Base-by-base conservation (phyloP, 345 rosid species). In the Anacardium occidentale region DNA sequence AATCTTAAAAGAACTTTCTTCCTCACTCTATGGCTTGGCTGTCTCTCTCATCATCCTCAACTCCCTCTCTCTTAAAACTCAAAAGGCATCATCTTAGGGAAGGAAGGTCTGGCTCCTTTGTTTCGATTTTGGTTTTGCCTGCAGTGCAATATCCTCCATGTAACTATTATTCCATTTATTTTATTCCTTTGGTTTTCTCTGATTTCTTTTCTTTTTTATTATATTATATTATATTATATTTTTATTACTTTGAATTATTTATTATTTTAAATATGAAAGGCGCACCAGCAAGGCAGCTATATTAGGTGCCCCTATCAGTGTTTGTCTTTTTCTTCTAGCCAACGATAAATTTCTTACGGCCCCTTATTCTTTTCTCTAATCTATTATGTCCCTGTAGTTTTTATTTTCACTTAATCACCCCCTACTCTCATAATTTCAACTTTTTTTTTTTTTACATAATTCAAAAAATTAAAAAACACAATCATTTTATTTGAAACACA, bases 91-190 rank as follows among this genome's bases (percentile, higher is more conserved):
- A 76, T 84, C 3, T 1, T 1, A 29, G 1, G 32, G 32, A 29
- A 29, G 85, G 85, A 75, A 76, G 75, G 76, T 81, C 85, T 83
- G 83, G 75, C 53, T 74, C 69, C 71, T 64, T 50, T 34, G 18
- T 50, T 50, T 50, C 15, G 18, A 6, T 5, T 50, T 50, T 50
- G 18, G 15, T 50, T 15, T 50, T 50, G n/a, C 53, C 53, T 52
- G 85, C 84, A 50, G 0, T 79, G 80, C 90, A 85, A 78, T 87
- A 78, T 82, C 89, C 85, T 85, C 90, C 90, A 77, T 86, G 82
- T 58, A 71, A 70, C 42, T 76, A 74, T 37, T 85, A 76, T 84
- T 84, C 81, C 78, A 58, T 59, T 70, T 29, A 62, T 57, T 79
- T 59, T 65, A n/a, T 50, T 37, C 20, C 64, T 51, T 12, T 55